Evolutionary conservation across 352 stramenopile genomes (phyloP).

Genomic region (Phytopythium chamaehyphon): DNA sequence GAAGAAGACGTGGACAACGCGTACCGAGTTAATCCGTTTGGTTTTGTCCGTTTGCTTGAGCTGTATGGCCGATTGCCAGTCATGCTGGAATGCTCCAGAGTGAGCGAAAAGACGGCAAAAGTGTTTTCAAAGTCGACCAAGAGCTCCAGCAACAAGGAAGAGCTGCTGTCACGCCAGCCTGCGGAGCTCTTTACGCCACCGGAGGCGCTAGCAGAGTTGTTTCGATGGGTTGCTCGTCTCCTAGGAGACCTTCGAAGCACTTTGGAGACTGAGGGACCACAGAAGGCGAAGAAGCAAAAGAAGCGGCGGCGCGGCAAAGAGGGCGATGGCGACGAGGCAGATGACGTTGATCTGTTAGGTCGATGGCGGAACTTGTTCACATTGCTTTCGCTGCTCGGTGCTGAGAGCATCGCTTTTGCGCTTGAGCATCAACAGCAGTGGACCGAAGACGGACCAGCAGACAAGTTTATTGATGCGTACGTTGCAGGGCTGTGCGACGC

Average conservation of each 20-base stretch:
- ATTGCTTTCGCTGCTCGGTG: slow-evolving; percentile 45
- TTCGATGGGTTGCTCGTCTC: slow-evolving; percentile 48
- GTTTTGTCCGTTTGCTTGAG: slow-evolving; percentile 61
- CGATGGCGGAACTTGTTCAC: slow-evolving; percentile 77
- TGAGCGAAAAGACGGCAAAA: slow-evolving; percentile 42
- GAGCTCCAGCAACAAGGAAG: slow-evolving; percentile 30
- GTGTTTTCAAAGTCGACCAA: slow-evolving; percentile 42
- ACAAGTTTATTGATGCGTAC: slow-evolving; percentile 42
- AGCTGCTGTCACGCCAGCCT: slow-evolving; percentile 47
- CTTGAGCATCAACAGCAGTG: slow-evolving; percentile 37
- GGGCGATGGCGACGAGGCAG: slow-evolving; percentile 25
- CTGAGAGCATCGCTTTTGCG: slow-evolving; percentile 62
- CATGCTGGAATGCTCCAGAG: slow-evolving; percentile 43
- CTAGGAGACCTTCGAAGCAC: slow-evolving; percentile 39
- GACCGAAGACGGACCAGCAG: slow-evolving; percentile 28
- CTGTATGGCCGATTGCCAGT: slow-evolving; percentile 63
- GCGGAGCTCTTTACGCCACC: slow-evolving; percentile 61
- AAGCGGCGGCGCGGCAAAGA: slow-evolving; percentile 46
- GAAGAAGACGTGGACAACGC: slow-evolving; percentile 32
- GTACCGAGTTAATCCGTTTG: slow-evolving; percentile 52
- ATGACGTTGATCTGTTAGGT: slow-evolving; percentile 36
- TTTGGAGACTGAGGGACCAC: neutral
- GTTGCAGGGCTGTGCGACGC: slow-evolving; percentile 42
- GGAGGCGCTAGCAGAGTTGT: slow-evolving; percentile 31
- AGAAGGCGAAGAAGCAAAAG: slow-evolving; percentile 26